Base-by-base conservation (phyloP, 495 filamentous ascomycete genomes). In the Daldinia bambusicola region DNA sequence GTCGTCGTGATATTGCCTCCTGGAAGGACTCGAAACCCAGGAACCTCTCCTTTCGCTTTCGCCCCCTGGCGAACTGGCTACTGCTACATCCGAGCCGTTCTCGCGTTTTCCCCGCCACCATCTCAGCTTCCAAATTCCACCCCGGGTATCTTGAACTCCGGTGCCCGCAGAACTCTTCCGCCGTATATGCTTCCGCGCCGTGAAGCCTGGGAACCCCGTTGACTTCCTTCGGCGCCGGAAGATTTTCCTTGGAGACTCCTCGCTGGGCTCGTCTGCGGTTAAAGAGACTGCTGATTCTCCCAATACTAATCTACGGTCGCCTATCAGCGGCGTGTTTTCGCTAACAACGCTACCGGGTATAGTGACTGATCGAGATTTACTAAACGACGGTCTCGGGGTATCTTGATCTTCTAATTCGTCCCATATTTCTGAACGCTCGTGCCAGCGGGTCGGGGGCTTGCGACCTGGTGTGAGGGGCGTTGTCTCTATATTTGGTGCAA, bases 341-440 rank as follows among this genome's bases (percentile, higher is more conserved):
- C 40, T 63, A 6, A 74, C 50, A 1, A 61, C 61, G 22, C 52
- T 66, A 9, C 20, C 76, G 1, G 81, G 78, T 20, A 80, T 51
- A 2, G 80, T 82, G 18, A 76, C 82, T 6, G 80, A 80, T 38
- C 83, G 78, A 4, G 72, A 69, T 41, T 79, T 75, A 55, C 57
- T 77, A 20, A 76, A 74, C 0, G 78, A 70, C 22, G 84, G 73
- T 40, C 74, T 77, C 1, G 80, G 69, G 12, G 77, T 77, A 62
- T 81, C 79, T 72, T 85, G 83, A 75, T 91, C 88, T 79, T 89
- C 82, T n/a, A 90, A 80, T 70, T 89, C 88, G 53, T 84, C 87
- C 88, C 89, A 89, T 64, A 89, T 91, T 63, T 91, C 89, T 60
- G 88, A 85, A 9, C 82, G 84, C 67, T 90, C 85, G 63, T 85